Evolutionary conservation across 2,329 filamentous ascomycete genomes (phyloP).

Genomic region (Leptodontidium sp.): DNA sequence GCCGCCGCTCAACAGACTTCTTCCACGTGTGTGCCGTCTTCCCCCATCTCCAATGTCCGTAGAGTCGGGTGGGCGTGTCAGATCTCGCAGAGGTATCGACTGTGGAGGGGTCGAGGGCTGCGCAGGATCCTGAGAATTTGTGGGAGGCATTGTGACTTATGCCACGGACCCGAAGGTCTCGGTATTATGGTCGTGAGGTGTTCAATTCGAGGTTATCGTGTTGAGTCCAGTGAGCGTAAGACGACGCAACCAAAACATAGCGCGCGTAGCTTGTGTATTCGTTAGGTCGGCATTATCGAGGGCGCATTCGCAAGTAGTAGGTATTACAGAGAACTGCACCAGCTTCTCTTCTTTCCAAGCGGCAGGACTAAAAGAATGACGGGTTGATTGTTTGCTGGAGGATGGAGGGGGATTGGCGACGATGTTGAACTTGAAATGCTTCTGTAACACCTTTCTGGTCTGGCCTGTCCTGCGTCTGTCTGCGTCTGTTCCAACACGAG

Average conservation of each 20-base stretch:
- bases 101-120: slow-evolving; percentile 58
- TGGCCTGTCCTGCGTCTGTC: background rate
- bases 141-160: slow-evolving; percentile 55
- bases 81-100: slow-evolving; percentile 77
- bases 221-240: slow-evolving; percentile 14
- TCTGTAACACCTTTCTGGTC: slow-evolving; percentile 24
- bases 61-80: slow-evolving; percentile 51
- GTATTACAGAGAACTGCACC: background rate
- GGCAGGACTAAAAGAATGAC: slow-evolving; percentile 13
- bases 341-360: background rate
- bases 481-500: slow-evolving; percentile 15
- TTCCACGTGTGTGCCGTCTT: slow-evolving; percentile 42
- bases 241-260: slow-evolving; percentile 23
- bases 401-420: slow-evolving; percentile 16
- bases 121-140: slow-evolving; percentile 52
- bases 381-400: background rate
- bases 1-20: slow-evolving; percentile 44
- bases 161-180: slow-evolving; percentile 35
- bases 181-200: slow-evolving; percentile 27
- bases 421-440: slow-evolving; percentile 18
- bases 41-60: slow-evolving; percentile 40
- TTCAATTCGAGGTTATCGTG: slow-evolving; percentile 21
- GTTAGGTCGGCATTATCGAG: slow-evolving; percentile 19
- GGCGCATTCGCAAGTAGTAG: slow-evolving; percentile 18
- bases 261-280: slow-evolving; percentile 8